These are phyloP conservation scores for Leccinum proximum DNA, from an alignment of 1,284 basidiomycete species.

Conservation along the genomic window DNA sequence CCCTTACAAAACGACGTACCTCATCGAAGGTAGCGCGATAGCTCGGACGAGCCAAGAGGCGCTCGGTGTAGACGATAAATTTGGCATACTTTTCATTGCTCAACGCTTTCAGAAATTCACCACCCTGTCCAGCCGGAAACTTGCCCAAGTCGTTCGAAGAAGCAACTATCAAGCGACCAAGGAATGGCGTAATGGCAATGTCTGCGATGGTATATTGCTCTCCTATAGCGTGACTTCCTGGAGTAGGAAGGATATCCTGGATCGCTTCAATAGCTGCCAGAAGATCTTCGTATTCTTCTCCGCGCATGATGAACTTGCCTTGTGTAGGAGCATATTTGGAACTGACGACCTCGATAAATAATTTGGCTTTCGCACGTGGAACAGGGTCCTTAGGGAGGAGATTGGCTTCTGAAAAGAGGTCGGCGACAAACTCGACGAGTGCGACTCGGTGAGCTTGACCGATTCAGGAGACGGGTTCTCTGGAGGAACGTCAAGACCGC, in stretches of 20 bases:
- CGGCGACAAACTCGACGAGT: constrained; percentile 44
- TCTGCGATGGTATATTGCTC: constrained; percentile 39
- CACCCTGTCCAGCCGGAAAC: constrained; percentile 29
- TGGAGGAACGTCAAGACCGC: constrained; percentile 37
- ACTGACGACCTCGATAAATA: constrained; percentile 39
- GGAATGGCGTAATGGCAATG: constrained; percentile 33
- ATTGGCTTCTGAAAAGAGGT: constrained; percentile 38
- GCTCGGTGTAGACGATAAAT: constrained; percentile 29
- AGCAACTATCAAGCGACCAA: constrained; percentile 27
- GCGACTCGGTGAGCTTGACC: constrained; percentile 42
- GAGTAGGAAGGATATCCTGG: constrained; percentile 39
- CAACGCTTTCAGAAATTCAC: constrained; percentile 25
- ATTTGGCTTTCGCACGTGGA: constrained; percentile 38
- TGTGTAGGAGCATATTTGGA: constrained; percentile 41
- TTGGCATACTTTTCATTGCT: constrained; percentile 26
- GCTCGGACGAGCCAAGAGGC: constrained; percentile 28
- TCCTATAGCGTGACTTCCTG: constrained; percentile 40
- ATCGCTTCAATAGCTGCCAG: constrained; percentile 38
- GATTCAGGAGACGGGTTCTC: constrained; percentile 42
- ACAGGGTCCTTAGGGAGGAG: constrained; percentile 43
- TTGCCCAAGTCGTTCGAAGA: constrained; percentile 32
- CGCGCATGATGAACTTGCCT: constrained; percentile 34
- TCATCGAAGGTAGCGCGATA: constrained; percentile 29
- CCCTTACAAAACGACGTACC: constrained; percentile 19
- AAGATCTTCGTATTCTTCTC: constrained; percentile 41